Conservation (phyloP, 257 asterid genomes). For the Cruciata laevipes region DNA sequence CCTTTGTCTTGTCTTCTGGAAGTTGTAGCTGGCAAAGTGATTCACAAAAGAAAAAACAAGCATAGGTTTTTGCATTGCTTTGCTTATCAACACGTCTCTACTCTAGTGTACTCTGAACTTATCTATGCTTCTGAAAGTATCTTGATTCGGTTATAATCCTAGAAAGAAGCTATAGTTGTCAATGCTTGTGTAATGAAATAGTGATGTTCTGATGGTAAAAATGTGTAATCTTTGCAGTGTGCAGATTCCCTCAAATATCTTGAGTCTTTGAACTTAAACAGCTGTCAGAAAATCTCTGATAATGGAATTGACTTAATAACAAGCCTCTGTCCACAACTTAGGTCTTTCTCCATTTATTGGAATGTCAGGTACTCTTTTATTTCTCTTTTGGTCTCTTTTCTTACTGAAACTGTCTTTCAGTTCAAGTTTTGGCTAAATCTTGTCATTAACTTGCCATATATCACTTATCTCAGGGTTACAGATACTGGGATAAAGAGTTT, state of each 20-base stretch:
- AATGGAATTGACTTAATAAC: slow-evolving; percentile 62
- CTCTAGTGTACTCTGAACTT: not conserved
- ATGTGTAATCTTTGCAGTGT: slow-evolving; percentile 35
- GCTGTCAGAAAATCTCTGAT: slow-evolving; percentile 93
- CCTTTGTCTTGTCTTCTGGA: not conserved
- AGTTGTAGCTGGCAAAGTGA: too few species aligned
- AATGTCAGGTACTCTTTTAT: slow-evolving; percentile 57
- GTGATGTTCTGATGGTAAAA: slow-evolving; percentile 7
- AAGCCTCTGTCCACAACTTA: slow-evolving; percentile 44
- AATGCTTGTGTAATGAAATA: not conserved
- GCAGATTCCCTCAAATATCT: slow-evolving; percentile 41
- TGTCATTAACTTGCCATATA: slow-evolving; percentile 7
- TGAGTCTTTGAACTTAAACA: slow-evolving; percentile 75
- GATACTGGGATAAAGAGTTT: slow-evolving; percentile 63
- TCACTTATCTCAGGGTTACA: slow-evolving; percentile 57
- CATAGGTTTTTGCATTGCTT: not conserved
- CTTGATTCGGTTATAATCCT: not conserved
- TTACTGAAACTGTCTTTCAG: slow-evolving; percentile 1
- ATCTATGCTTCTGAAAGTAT: not conserved
- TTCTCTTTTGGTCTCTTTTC: slow-evolving; percentile 8
- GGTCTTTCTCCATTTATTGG: slow-evolving; percentile 83
- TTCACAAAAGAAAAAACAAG: not conserved
- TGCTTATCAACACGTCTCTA: not conserved
- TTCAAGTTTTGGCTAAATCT: slow-evolving; percentile 9
- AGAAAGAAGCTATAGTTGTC: not conserved